Evolutionary conservation across 805 yeast species (phyloP), one percentile per base, ranked within the genome.

Genomic region (Wickerhamomyces alni): DNA sequence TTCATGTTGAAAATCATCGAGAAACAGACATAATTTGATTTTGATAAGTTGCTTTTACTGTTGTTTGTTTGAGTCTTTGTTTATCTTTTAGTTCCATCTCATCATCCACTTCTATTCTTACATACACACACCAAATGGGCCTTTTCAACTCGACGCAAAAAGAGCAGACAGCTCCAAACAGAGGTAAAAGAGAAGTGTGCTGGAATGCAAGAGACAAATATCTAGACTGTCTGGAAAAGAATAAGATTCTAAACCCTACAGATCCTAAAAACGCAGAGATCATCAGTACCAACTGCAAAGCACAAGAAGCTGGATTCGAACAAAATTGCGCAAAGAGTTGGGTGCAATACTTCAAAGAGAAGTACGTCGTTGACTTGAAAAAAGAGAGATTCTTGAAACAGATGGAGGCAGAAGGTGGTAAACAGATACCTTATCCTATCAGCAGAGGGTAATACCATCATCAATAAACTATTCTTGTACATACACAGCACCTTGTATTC

Each of bases 341-440:
- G 98, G 87, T 77, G 45, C 71, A 82, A 44, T 88, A 89, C 59
- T 89, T 91, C 69, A 91, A 88, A 57, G 91, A 87, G 61, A 89
- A 88, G 61, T 75, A 96, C 51, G 82, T 80, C 30, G 81, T 78
- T 43, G 96, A 87, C 50, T 65, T 77, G 45, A 76, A 77, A 51
- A 80, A 82, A 60, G 83, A 77, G 47, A 69, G 72, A 48, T 80
- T 84, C 60, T 61, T 87, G 52, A 72, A 72, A 40, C 80, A 83
- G 57, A 77, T 87, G 51, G 87, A 82, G 54, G 78, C 74, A 16
- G 78, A 80, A 46, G 87, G 87, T 19, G 84, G 52, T 4, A 39
- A 54, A 22, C 39, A 51, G 33, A 27, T 55, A 21, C 58, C 59
- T 1, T 51, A 52, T 40, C 57, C 59, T 18, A 41, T 55, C 7